Evolutionary conservation across 2,329 filamentous ascomycete species (phyloP).

Genomic region (Phyllosticta paracitricarpa): DNA sequence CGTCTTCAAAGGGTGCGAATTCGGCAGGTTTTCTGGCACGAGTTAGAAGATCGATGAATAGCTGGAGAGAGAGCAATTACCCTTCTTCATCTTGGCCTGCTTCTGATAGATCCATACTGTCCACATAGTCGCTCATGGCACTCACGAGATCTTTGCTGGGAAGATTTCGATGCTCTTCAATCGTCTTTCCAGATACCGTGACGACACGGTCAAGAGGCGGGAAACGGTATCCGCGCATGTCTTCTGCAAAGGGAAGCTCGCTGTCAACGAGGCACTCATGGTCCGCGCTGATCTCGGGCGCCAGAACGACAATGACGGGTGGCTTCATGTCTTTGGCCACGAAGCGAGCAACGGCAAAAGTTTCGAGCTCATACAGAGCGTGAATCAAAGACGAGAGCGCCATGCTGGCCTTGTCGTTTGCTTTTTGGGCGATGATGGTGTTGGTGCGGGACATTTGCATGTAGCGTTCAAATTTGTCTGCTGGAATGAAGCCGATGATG

Average conservation of each 20-base stretch:
- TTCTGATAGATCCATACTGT: slow-evolving; percentile 76
- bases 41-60: slow-evolving; percentile 8
- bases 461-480: slow-evolving; percentile 69
- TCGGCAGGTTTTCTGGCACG: slow-evolving; percentile 45
- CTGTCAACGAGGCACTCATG: slow-evolving; percentile 83
- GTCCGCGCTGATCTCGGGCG: slow-evolving; percentile 67
- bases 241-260: slow-evolving; percentile 86
- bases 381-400: slow-evolving; percentile 85
- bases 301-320: slow-evolving; percentile 66
- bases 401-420: slow-evolving; percentile 71
- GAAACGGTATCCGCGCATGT: slow-evolving; percentile 82
- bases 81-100: slow-evolving; percentile 63
- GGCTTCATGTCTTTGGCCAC: slow-evolving; percentile 76
- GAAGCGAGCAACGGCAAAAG: slow-evolving; percentile 76
- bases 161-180: slow-evolving; percentile 75
- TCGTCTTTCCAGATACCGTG: slow-evolving; percentile 70
- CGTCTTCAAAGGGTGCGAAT: slow-evolving; percentile 63
- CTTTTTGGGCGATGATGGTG: slow-evolving; percentile 65
- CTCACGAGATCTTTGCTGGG: slow-evolving; percentile 63
- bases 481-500: slow-evolving; percentile 77
- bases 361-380: slow-evolving; percentile 73
- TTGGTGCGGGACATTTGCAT: slow-evolving; percentile 74
- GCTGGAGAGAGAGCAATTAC: slow-evolving; percentile 21
- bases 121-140: slow-evolving; percentile 86
- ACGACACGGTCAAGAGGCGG: slow-evolving; percentile 80